Percentiles rank a stretch among this genome's conserved stretches.
Evolutionary conservation across 2,329 filamentous ascomycete genomes (phyloP).

Genomic region (Ophiostoma himal-ulmi): DNA sequence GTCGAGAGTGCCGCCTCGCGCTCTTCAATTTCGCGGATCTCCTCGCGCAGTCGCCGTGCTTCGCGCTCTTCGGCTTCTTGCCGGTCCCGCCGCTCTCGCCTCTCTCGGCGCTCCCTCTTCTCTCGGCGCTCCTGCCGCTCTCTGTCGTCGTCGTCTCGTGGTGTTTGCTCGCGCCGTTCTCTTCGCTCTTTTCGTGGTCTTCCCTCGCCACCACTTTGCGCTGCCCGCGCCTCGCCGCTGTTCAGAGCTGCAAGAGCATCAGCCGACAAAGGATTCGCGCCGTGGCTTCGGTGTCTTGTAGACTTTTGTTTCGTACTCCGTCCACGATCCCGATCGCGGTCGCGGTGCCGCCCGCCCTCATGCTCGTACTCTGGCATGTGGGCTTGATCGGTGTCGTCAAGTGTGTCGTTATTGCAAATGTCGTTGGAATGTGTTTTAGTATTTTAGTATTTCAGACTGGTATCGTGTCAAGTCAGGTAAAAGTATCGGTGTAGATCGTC

Average conservation of each 20-base stretch:
- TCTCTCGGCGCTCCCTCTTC: constrained; percentile 20
- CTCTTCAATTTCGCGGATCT: constrained; percentile 13
- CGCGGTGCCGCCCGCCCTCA: constrained; percentile 9
- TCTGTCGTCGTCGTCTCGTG: constrained; percentile 2
- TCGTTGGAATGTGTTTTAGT: neutral
- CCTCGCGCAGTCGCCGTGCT: constrained; percentile 20
- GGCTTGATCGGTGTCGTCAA: neutral
- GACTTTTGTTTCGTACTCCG: constrained; percentile 26
- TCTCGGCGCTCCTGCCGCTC: constrained; percentile 9
- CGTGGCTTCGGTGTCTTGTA: constrained; percentile 20
- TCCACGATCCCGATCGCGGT: constrained; percentile 19
- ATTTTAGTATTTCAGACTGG: neutral
- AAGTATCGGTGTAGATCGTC: neutral
- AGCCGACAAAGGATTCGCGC: constrained; percentile 28
- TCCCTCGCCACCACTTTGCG: neutral
- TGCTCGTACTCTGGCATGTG: constrained; percentile 12
- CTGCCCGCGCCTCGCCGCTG: constrained; percentile 19
- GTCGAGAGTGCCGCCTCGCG: neutral
- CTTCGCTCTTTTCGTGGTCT: neutral
- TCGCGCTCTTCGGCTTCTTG: constrained; percentile 22
- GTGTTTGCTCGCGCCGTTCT: constrained; percentile 4
- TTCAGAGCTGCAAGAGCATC: constrained; percentile 31
- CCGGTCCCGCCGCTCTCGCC: constrained; percentile 22
- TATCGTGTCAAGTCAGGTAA: neutral
- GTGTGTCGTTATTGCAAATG: neutral